Evolutionary conservation across 2,329 filamentous ascomycete genomes (phyloP), one percentile per base, ranked within the genome.

Genomic region (Fusarium buxicola): DNA sequence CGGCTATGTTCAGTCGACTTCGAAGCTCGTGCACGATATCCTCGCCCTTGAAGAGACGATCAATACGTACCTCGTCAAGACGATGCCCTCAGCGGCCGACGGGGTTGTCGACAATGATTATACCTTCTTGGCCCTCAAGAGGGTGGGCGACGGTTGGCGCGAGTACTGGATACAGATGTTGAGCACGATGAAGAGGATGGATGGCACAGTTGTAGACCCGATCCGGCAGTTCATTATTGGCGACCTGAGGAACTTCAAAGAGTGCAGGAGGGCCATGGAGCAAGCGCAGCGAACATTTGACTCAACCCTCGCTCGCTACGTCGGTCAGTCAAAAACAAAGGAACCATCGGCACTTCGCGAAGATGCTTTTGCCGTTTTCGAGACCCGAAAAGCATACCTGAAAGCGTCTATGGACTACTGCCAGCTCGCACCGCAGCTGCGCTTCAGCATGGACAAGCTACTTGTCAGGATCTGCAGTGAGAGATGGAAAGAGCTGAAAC

Each of bases 331-430:
- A 65, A 98, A 97, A 81, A 89, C 92, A 7, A 99, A 98, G 77
- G 95, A 99, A 76, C 87, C 94, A 0, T 97, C 93, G 0, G 87
- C 93, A 1, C 81, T 99, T 53, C 86, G 95, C 58, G 95, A 99
- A 76, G 95, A 99, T 77, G 95, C 95, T 1, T 99, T 99, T 72
- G 89, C 95, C 73, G 87, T 98, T 32, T 95, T 97, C 74, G 95
- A 98, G 80, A 91, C 92, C 21, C 87, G 94, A 56, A 96, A 95
- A 72, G 86, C 89, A 28, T 99, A 99, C 74, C 82, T 98, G 38
- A 94, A 93, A 74, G 91, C 94, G 2, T 94, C 92, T 12, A 89
- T 99, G 86, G 95, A 99, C 76, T 98, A 94, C 74, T 96, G 92
- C 70, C 87, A 95, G 65, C 85, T 92, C 66, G 92, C 92, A 2